These are phyloP conservation scores for Metschnikowia dekortorum DNA, from an alignment of 805 yeast genomes.

Conservation along the genomic window DNA sequence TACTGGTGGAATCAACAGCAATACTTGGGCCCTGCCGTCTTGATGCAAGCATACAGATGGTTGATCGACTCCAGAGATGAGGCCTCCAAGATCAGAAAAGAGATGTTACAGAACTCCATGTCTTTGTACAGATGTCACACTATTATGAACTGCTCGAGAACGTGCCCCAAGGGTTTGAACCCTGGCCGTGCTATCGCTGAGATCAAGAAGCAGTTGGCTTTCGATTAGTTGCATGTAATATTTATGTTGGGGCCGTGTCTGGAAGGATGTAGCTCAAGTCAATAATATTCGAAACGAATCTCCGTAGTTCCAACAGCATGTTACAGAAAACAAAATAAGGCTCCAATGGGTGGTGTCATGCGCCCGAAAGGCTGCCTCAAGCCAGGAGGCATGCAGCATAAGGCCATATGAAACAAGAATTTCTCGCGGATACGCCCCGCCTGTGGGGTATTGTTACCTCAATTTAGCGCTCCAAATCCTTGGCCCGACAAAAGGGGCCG, in stretches of 20 bases:
- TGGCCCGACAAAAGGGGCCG: background rate
- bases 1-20: conserved; percentile 99
- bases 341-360: background rate
- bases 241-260: conserved; percentile 5
- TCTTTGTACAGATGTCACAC: conserved; percentile 98
- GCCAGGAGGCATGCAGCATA: background rate
- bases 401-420: background rate
- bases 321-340: background rate
- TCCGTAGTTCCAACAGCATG: background rate
- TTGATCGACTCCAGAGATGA: conserved; percentile 95
- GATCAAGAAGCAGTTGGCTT: conserved; percentile 89
- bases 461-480: background rate
- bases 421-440: background rate
- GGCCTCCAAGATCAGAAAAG: conserved; percentile 75
- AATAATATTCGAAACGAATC: background rate
- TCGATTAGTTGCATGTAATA: conserved; percentile 41
- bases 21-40: conserved; percentile 96
- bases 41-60: conserved; percentile 99
- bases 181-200: conserved; percentile 98
- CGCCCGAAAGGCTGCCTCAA: background rate
- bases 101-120: conserved; percentile 94
- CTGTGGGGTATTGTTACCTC: background rate
- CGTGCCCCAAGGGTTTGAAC: conserved; percentile 98
- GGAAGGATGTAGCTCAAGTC: background rate
- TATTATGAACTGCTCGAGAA: conserved; percentile 96